Percentiles rank a stretch among this genome's conserved stretches.
Evolutionary conservation across 1,284 basidiomycete species (phyloP).

Genomic region (Mycosarcoma mackinlayi): DNA sequence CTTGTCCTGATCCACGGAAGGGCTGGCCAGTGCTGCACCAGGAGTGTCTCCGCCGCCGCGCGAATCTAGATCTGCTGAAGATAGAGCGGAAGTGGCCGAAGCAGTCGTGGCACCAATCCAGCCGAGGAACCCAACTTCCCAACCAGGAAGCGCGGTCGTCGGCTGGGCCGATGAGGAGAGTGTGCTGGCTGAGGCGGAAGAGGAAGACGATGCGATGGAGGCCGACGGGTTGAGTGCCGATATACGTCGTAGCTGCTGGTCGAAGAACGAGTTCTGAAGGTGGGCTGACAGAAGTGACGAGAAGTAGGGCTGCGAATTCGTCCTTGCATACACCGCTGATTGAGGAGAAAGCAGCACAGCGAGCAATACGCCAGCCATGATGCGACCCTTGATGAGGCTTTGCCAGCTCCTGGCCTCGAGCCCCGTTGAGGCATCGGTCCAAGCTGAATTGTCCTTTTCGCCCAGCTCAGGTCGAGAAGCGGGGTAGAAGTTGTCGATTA

Average conservation of each 20-base stretch:
- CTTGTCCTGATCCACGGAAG: constrained; percentile 39
- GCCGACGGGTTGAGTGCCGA: constrained; percentile 41
- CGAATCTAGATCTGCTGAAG: constrained; percentile 35
- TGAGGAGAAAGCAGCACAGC: constrained; percentile 38
- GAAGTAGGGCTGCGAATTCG: constrained; percentile 27
- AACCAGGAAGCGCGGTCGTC: constrained; percentile 46
- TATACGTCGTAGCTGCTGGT: constrained; percentile 42
- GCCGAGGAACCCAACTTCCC: constrained; percentile 49
- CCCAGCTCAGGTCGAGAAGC: constrained; percentile 40
- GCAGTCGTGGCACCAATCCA: constrained; percentile 41
- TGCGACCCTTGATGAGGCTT: constrained; percentile 32
- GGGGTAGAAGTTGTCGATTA: constrained; percentile 53
- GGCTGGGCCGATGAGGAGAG: constrained; percentile 26
- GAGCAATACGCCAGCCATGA: constrained; percentile 46
- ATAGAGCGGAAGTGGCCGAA: constrained; percentile 26
- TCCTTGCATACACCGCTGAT: constrained; percentile 19
- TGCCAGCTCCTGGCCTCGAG: constrained; percentile 45
- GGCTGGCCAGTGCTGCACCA: constrained; percentile 32
- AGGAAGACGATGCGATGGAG: constrained; percentile 10
- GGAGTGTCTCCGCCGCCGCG: constrained; percentile 40
- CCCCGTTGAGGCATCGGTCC: constrained; percentile 14
- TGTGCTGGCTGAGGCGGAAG: background rate
- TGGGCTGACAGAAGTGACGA: constrained; percentile 34
- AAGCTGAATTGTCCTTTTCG: constrained; percentile 22
- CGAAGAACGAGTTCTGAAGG: constrained; percentile 35